Percentiles rank a stretch among this genome's conserved stretches.
Conservation (phyloP, 2,329 filamentous ascomycete genomes). For the Colletotrichum echinochloae region DNA sequence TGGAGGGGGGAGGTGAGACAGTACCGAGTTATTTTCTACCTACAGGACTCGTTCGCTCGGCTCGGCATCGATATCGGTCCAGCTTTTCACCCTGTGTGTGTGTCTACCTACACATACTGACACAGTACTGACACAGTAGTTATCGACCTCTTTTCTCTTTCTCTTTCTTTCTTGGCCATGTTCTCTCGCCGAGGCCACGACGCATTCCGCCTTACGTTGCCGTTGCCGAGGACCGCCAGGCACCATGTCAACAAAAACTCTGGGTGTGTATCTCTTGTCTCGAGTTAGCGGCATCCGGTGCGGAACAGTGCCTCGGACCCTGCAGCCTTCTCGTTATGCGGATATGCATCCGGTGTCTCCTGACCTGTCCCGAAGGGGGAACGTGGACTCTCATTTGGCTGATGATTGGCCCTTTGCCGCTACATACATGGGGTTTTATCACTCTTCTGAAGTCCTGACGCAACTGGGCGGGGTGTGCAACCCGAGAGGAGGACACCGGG, state of each 20-base stretch:
- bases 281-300: conserved; percentile 6
- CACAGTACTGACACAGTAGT: too few species aligned
- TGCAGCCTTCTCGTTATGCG: conserved; percentile 32
- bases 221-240: neutral
- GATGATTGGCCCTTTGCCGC: conserved; percentile 15
- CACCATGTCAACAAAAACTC: conserved; percentile 4
- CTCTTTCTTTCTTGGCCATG: too few species aligned
- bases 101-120: too few species aligned
- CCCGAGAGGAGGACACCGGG: too few species aligned
- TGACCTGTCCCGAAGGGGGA: conserved; percentile 36
- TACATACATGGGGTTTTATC: neutral
- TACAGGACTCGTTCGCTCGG: neutral
- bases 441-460: neutral
- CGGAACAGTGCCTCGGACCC: conserved; percentile 38
- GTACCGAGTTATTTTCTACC: neutral
- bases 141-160: conserved; percentile 5
- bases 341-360: conserved; percentile 26
- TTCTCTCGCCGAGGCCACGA: neutral
- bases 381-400: conserved; percentile 13
- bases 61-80: neutral
- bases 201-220: conserved; percentile 2
- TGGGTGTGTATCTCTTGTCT: conserved; percentile 8
- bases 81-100: too few species aligned
- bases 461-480: neutral
- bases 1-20: conserved; percentile 14